These are phyloP conservation scores for Russula vinacea DNA, from an alignment of 768 basidiomycete genomes.

Conservation along the genomic window DNA sequence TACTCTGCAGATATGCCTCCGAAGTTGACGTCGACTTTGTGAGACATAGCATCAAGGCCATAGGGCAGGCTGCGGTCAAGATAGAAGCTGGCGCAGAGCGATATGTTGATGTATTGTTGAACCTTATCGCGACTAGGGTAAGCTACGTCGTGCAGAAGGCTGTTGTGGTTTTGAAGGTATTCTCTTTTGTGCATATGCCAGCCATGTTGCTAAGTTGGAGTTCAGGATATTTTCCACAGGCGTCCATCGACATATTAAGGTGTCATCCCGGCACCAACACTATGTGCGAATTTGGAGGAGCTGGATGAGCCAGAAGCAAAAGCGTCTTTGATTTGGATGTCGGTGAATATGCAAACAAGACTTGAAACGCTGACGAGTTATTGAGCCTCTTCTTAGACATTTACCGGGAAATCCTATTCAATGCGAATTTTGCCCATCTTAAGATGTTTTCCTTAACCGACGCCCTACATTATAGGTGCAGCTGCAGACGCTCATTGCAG, in stretches of 20 bases:
- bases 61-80: slow-evolving; percentile 94
- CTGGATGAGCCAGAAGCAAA: slow-evolving; percentile 98
- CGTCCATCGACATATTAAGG: slow-evolving; percentile 97
- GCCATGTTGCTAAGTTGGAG: neutral
- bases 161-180: slow-evolving; percentile 96
- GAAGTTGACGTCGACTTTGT: slow-evolving; percentile 99
- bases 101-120: slow-evolving; percentile 91
- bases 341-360: slow-evolving; percentile 96
- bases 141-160: slow-evolving; percentile 99
- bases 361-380: slow-evolving; percentile 87
- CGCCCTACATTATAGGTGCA: slow-evolving; percentile 41
- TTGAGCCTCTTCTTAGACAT: slow-evolving; percentile 86
- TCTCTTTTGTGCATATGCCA: slow-evolving; percentile 18
- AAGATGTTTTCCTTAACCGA: neutral
- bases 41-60: slow-evolving; percentile 88
- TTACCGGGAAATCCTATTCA: slow-evolving; percentile 90
- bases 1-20: slow-evolving; percentile 73
- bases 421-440: slow-evolving; percentile 42
- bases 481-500: slow-evolving; percentile 84
- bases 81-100: slow-evolving; percentile 86
- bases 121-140: slow-evolving; percentile 88
- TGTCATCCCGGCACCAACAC: slow-evolving; percentile 88
- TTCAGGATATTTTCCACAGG: slow-evolving; percentile 94
- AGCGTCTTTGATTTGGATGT: slow-evolving; percentile 99
- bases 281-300: slow-evolving; percentile 94